These are phyloP conservation scores for Rubia tinctorum DNA, from an alignment of 305 asterid species.

Conservation along the genomic window DNA sequence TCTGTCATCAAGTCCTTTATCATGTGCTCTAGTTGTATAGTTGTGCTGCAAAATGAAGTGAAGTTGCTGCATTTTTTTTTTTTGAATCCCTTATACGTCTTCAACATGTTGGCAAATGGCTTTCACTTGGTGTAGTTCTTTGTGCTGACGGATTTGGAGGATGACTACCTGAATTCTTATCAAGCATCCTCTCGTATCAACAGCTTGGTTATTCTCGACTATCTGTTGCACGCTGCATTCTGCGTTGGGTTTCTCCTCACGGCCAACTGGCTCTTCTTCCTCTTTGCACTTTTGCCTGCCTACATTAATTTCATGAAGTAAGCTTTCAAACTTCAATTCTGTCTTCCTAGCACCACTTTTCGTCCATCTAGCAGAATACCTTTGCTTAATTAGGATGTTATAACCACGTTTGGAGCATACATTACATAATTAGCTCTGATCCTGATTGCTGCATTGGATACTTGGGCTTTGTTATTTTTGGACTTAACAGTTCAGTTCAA, in stretches of 20 bases:
- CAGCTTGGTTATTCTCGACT: constrained; percentile 68
- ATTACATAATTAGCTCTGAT: background rate
- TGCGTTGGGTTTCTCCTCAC: constrained; percentile 58
- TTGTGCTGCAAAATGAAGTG: too few species aligned
- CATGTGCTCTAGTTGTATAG: too few species aligned
- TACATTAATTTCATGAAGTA: constrained; percentile 66
- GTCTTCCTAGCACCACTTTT: background rate
- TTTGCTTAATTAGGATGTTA: background rate
- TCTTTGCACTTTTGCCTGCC: constrained; percentile 56
- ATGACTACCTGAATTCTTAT: constrained; percentile 82
- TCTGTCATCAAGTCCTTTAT: background rate
- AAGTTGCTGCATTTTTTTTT: too few species aligned
- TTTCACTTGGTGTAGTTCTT: constrained; percentile 12
- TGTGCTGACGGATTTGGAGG: constrained; percentile 83
- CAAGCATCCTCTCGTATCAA: constrained; percentile 76
- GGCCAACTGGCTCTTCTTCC: constrained; percentile 85
- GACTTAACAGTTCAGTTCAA: too few species aligned
- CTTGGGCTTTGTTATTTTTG: too few species aligned
- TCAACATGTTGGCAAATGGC: background rate
- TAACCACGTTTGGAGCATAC: background rate
- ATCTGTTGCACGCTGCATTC: constrained; percentile 66
- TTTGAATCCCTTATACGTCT: background rate
- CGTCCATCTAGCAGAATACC: background rate
- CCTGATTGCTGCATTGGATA: background rate
- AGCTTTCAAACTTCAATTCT: constrained; percentile 21